Conservation (phyloP, 352 stramenopile species). For the Globisporangium lucens region DNA sequence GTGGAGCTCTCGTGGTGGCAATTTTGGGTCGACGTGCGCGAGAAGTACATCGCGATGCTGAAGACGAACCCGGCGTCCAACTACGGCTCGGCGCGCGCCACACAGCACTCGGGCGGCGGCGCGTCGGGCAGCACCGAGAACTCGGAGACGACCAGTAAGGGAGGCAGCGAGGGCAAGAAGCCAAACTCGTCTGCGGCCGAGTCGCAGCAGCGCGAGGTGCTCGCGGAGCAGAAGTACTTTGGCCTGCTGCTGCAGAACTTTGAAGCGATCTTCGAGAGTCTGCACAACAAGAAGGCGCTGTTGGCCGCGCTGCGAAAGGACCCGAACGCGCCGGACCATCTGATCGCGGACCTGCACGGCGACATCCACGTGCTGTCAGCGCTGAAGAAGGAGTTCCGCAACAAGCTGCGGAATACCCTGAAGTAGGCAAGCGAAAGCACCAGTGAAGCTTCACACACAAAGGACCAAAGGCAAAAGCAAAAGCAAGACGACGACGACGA, state of each 20-base stretch:
- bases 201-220: conserved; percentile 42
- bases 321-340: conserved; percentile 55
- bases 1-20: conserved; percentile 71
- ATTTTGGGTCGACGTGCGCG: conserved; percentile 75
- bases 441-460: not conserved
- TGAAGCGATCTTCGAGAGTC: conserved; percentile 78
- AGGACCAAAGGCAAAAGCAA: not conserved
- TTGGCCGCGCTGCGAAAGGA: conserved; percentile 70
- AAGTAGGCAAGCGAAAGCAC: conserved; percentile 24
- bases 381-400: conserved; percentile 77
- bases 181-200: conserved; percentile 39
- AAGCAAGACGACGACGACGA: not conserved
- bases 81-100: conserved; percentile 13
- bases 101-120: not conserved
- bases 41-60: conserved; percentile 68
- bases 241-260: conserved; percentile 80
- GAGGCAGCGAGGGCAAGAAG: conserved; percentile 51
- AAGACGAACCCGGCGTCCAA: conserved; percentile 19
- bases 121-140: conserved; percentile 34
- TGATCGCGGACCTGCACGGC: conserved; percentile 74
- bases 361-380: conserved; percentile 80
- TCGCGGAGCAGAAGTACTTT: conserved; percentile 83
- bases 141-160: conserved; percentile 78
- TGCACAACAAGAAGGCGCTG: conserved; percentile 85
- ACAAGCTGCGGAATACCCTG: conserved; percentile 64